These are phyloP conservation scores for Ceratocystis huliohia DNA, from an alignment of 2,329 filamentous ascomycete genomes.

Conservation along the genomic window DNA sequence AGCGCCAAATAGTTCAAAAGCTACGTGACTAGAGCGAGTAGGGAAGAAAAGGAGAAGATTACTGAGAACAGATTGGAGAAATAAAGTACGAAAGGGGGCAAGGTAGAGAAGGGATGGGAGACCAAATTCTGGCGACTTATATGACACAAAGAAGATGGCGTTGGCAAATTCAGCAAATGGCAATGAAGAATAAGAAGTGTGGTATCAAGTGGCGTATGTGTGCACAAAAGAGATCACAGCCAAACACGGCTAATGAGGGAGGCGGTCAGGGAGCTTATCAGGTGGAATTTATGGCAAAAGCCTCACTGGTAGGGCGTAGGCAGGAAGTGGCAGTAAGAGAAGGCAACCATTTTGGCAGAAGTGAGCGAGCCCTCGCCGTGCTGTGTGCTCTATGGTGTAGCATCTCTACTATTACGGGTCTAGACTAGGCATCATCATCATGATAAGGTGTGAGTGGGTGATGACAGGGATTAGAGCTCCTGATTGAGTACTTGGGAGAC, in stretches of 20 bases:
- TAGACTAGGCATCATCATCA: not conserved
- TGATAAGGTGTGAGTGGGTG: not conserved
- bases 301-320: not conserved
- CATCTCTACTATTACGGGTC: not conserved
- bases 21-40: not conserved
- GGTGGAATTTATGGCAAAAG: not conserved
- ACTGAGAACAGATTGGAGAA: not conserved
- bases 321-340: not conserved
- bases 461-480: not conserved
- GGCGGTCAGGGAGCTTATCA: not conserved
- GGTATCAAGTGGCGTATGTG: not conserved
- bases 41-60: not conserved
- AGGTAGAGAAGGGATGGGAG: not conserved
- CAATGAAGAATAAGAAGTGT: not conserved
- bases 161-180: not conserved
- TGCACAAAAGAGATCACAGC: not conserved
- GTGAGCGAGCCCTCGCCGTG: not conserved
- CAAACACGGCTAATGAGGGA: not conserved
- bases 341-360: not conserved
- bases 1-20: not conserved
- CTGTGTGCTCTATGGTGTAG: not conserved
- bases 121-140: not conserved
- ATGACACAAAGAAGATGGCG: not conserved
- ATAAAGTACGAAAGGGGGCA: not conserved
- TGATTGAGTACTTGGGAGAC: not conserved